These are phyloP conservation scores for Halophytophthora polymorphica DNA, from an alignment of 352 stramenopile species.

Conservation along the genomic window DNA sequence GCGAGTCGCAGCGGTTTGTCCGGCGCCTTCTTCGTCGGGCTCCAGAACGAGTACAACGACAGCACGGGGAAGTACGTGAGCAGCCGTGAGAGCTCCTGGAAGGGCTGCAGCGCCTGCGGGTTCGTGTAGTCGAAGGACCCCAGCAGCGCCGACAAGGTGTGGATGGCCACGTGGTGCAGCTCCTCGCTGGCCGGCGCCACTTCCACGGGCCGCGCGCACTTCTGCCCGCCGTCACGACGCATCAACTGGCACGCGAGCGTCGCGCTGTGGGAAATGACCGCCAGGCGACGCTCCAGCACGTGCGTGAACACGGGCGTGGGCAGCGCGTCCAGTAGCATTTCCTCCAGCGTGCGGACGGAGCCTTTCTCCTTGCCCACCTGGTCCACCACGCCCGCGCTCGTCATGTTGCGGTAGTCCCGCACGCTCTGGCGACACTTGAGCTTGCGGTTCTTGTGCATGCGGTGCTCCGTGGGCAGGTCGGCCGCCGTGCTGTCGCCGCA, in stretches of 20 bases:
- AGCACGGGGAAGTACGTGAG: constrained; percentile 71
- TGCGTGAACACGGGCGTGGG: constrained; percentile 77
- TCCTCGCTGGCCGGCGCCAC: constrained; percentile 43
- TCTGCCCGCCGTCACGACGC: constrained; percentile 41
- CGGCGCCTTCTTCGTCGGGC: constrained; percentile 56
- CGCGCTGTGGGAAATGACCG: constrained; percentile 80
- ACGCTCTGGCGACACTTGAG: constrained; percentile 81
- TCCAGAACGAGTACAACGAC: constrained; percentile 86
- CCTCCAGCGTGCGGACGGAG: constrained; percentile 71
- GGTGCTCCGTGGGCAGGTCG: constrained; percentile 79
- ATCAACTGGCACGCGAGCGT: constrained; percentile 59
- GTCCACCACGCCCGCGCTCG: constrained; percentile 76
- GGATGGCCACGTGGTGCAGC: constrained; percentile 81
- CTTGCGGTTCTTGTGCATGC: constrained; percentile 85
- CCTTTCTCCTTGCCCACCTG: constrained; percentile 67
- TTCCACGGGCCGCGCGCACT: constrained; percentile 34
- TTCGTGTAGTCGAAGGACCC: constrained; percentile 66
- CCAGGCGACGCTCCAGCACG: constrained; percentile 72
- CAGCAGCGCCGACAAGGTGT: constrained; percentile 69
- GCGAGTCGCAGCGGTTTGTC: constrained; percentile 49
- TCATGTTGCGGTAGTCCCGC: constrained; percentile 78
- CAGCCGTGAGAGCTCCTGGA: constrained; percentile 76
- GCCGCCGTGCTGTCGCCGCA: constrained; percentile 67
- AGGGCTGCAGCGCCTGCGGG: constrained; percentile 47
- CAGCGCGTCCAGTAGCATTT: constrained; percentile 74